Percentiles rank a stretch among this genome's conserved stretches.
Conservation (phyloP, 1,284 basidiomycete genomes). For the Pterulicium gracile region DNA sequence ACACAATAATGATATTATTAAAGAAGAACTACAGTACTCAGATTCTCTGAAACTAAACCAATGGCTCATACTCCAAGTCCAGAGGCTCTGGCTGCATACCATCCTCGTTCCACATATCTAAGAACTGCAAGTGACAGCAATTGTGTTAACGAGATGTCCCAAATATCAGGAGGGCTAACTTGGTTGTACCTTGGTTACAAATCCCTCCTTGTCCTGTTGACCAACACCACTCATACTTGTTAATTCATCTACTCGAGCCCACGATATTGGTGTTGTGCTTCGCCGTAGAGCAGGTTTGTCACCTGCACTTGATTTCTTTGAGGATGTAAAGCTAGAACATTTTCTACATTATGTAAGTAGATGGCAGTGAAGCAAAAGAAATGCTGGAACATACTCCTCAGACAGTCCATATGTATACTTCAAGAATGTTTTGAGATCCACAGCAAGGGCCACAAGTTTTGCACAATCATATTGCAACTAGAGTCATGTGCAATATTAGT, state of each 20-base stretch:
- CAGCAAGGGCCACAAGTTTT: constrained; percentile 62
- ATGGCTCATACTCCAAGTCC: constrained; percentile 27
- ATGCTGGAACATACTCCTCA: constrained; percentile 58
- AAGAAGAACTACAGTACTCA: neutral
- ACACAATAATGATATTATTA: neutral
- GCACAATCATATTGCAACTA: constrained; percentile 61
- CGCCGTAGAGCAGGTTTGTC: constrained; percentile 68
- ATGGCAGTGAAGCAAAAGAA: constrained; percentile 3
- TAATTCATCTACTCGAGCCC: constrained; percentile 61
- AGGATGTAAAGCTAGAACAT: constrained; percentile 74
- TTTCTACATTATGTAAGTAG: constrained; percentile 42
- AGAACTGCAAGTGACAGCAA: constrained; percentile 36
- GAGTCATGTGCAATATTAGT: too few relatives aligned
- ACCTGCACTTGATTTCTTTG: constrained; percentile 79
- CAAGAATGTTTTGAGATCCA: constrained; percentile 78
- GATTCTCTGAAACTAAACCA: neutral
- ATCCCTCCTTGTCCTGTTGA: too few relatives aligned
- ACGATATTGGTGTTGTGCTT: constrained; percentile 51
- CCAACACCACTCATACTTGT: constrained; percentile 43
- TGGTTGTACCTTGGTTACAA: constrained; percentile 50
- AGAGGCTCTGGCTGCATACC: constrained; percentile 64
- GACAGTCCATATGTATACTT: constrained; percentile 74
- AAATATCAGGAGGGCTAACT: constrained; percentile 31
- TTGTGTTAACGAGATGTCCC: constrained; percentile 5
- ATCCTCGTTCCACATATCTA: constrained; percentile 74